Percentiles rank a stretch among this genome's conserved stretches.
Evolutionary conservation across 805 yeast species (phyloP).

Genomic region (Candida lessepsii): DNA sequence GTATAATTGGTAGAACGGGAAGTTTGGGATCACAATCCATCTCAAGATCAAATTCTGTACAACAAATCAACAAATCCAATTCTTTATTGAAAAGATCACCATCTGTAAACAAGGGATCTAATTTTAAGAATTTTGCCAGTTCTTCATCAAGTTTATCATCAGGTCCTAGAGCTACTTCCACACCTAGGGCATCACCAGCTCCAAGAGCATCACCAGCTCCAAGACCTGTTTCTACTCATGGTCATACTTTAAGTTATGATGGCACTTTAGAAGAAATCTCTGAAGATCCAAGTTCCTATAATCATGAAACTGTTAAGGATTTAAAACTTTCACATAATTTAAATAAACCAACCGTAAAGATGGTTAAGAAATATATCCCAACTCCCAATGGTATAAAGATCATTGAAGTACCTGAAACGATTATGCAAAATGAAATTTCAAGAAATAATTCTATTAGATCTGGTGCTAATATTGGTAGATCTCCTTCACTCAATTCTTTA

Average conservation of each 20-base stretch:
- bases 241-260: slow-evolving; percentile 27
- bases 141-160: too few relatives aligned
- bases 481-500: slow-evolving; percentile 19
- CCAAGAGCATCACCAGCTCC: background rate
- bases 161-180: too few relatives aligned
- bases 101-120: slow-evolving; percentile 4
- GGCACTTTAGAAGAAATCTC: slow-evolving; percentile 32
- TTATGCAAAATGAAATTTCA: slow-evolving; percentile 36
- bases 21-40: background rate
- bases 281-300: slow-evolving; percentile 25
- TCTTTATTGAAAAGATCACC: slow-evolving; percentile 16
- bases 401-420: slow-evolving; percentile 62
- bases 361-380: slow-evolving; percentile 69
- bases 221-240: slow-evolving; percentile 6
- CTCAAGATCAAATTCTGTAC: slow-evolving; percentile 2
- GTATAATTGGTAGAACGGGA: background rate
- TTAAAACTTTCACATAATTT: slow-evolving; percentile 26
- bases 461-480: slow-evolving; percentile 23
- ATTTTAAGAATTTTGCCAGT: background rate
- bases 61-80: slow-evolving; percentile 7
- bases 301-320: slow-evolving; percentile 35
- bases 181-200: background rate
- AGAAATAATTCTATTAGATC: slow-evolving; percentile 40
- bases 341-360: slow-evolving; percentile 28
- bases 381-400: slow-evolving; percentile 69